Evolutionary conservation across 352 stramenopile species (phyloP).

Genomic region (Globisporangium nunn): DNA sequence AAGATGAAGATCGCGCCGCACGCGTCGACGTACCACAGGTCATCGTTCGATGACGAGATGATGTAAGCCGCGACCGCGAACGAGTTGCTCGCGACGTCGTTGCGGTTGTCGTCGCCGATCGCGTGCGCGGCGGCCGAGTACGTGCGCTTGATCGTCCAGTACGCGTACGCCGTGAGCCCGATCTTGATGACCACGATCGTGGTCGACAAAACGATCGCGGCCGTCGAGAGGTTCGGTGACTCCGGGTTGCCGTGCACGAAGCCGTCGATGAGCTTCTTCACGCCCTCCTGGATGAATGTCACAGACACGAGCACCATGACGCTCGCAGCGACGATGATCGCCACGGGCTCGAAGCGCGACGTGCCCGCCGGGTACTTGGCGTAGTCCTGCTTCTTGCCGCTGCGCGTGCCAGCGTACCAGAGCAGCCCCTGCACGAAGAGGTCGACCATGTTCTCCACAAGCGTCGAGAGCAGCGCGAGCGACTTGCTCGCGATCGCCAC

Average conservation of each 20-base stretch:
- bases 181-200: constrained; percentile 67
- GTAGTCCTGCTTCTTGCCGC: constrained; percentile 62
- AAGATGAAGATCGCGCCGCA: constrained; percentile 91
- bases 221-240: constrained; percentile 78
- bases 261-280: constrained; percentile 39
- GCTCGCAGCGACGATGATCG: constrained; percentile 88
- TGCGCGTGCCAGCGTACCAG: constrained; percentile 84
- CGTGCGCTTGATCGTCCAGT: constrained; percentile 44
- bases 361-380: constrained; percentile 91
- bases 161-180: constrained; percentile 54
- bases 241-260: constrained; percentile 51
- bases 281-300: constrained; percentile 61
- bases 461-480: constrained; percentile 85
- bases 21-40: constrained; percentile 87
- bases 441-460: constrained; percentile 91
- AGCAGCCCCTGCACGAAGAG: constrained; percentile 89
- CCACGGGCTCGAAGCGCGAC: constrained; percentile 87
- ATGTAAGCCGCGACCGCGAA: constrained; percentile 81
- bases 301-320: constrained; percentile 91
- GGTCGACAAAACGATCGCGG: constrained; percentile 77
- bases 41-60: constrained; percentile 31
- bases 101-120: constrained; percentile 91
- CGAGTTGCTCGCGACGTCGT: constrained; percentile 90
- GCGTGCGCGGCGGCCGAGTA: constrained; percentile 43
- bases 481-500: constrained; percentile 74